Conservation (phyloP, 2,329 filamentous ascomycete genomes). For the Anisogramma anomala region DNA sequence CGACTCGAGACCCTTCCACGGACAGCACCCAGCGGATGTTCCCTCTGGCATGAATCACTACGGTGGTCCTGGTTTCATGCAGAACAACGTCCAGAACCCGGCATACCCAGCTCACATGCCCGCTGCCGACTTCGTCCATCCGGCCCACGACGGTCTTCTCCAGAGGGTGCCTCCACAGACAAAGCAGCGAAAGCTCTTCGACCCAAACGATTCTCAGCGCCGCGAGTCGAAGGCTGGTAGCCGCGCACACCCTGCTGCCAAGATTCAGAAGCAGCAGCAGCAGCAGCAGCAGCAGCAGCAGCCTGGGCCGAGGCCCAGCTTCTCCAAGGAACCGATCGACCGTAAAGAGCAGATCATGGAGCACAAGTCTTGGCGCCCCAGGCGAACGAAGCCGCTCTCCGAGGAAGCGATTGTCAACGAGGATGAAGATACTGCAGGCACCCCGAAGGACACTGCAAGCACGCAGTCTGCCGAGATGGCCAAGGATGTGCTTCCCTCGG, state of each 20-base stretch:
- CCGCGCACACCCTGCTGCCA: not conserved
- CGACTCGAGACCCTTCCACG: conserved; percentile 5
- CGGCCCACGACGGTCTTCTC: not conserved
- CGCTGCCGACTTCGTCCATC: not conserved
- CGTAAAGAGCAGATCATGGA: not conserved
- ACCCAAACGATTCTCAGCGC: not conserved
- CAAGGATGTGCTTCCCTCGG: conserved; percentile 5
- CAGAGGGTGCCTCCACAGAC: not conserved
- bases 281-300: no score
- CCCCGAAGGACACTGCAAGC: conserved; percentile 1
- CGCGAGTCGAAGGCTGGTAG: not conserved
- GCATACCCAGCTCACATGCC: not conserved
- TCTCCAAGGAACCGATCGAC: not conserved
- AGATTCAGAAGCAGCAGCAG: not conserved
- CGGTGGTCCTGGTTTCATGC: not conserved
- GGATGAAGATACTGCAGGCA: not conserved
- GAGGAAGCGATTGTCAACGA: conserved; percentile 8
- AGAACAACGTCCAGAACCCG: not conserved
- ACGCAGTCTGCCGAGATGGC: not conserved
- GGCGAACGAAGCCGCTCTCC: conserved; percentile 5
- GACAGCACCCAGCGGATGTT: not conserved
- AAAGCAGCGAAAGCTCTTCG: conserved; percentile 1
- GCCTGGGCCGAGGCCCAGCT: not conserved
- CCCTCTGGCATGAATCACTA: not conserved
- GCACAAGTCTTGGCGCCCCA: conserved; percentile 7